A percentile compares a stretch with the other conserved stretches of the same genome.
Conservation (phyloP, 1,139 yeast species). For the Debaryomycetaceae sp. region DNA sequence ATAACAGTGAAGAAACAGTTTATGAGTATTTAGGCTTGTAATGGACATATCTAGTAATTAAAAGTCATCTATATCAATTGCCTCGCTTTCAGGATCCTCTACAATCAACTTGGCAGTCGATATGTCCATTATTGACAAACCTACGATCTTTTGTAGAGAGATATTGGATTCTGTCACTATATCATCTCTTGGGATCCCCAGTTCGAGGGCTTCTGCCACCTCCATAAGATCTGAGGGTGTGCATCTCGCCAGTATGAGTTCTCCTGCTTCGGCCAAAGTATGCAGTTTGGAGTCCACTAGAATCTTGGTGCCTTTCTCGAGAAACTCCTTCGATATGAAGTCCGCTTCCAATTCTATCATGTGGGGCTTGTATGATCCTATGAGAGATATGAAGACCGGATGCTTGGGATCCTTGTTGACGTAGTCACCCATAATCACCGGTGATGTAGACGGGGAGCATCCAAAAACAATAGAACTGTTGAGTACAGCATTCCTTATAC, state of each 20-base stretch:
- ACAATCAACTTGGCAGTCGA: conserved; percentile 35
- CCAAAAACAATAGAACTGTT: conserved; percentile 49
- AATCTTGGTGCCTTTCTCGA: conserved; percentile 25
- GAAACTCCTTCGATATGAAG: conserved; percentile 30
- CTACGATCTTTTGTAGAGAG: conserved; percentile 52
- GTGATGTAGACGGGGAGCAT: conserved; percentile 54
- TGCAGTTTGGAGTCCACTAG: conserved; percentile 61
- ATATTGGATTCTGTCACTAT: conserved; percentile 18
- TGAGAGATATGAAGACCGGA: conserved; percentile 50
- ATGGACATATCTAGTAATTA: not conserved
- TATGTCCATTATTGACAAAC: conserved; percentile 60
- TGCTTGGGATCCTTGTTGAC: conserved; percentile 25
- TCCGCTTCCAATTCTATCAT: conserved; percentile 61
- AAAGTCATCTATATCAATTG: conserved; percentile 9
- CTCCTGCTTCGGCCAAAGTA: conserved; percentile 62
- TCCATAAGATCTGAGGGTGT: conserved; percentile 37
- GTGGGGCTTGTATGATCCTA: conserved; percentile 68
- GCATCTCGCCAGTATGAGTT: conserved; percentile 46
- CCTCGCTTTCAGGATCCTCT: conserved; percentile 8
- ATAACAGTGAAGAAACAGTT: not conserved
- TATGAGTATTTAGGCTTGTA: no score
- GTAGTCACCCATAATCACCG: conserved; percentile 36
- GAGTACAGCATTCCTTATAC: conserved; percentile 15
- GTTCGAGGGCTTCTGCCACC: conserved; percentile 33
- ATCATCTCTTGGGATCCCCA: conserved; percentile 3